A percentile compares a stretch with the other conserved stretches of the same genome.
Evolutionary conservation across 129 eudicot species (phyloP).

Genomic region (Silybum marianum): DNA sequence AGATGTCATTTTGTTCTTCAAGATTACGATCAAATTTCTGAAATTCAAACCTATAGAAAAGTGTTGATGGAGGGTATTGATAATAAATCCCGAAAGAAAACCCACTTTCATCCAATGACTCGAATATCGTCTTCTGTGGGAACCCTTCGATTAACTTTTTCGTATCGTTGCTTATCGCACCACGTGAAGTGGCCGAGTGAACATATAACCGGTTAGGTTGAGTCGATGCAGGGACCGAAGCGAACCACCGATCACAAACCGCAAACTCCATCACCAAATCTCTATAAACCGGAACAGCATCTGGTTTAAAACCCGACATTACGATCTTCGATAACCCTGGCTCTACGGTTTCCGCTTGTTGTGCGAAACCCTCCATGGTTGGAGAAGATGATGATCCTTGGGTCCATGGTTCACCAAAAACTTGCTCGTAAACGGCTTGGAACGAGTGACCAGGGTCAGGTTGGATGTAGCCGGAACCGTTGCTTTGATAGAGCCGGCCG

Average conservation of each 20-base stretch:
- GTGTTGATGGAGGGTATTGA: constrained; percentile 44
- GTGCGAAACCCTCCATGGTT: constrained; percentile 52
- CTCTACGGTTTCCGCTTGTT: constrained; percentile 38
- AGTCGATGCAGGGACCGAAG: constrained; percentile 49
- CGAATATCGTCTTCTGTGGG: constrained; percentile 61
- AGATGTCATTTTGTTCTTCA: neutral
- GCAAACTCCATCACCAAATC: constrained; percentile 54
- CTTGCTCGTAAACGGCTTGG: constrained; percentile 45
- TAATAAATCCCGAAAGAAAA: constrained; percentile 46
- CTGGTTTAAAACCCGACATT: constrained; percentile 57
- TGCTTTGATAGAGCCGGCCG: constrained; percentile 17
- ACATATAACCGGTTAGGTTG: constrained; percentile 56
- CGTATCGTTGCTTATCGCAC: constrained; percentile 39
- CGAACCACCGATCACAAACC: constrained; percentile 62
- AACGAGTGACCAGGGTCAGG: constrained; percentile 55
- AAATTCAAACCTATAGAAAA: constrained; percentile 41
- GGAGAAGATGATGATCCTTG: constrained; percentile 21
- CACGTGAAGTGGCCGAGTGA: constrained; percentile 54
- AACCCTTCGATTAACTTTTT: constrained; percentile 34
- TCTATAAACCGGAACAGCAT: constrained; percentile 42
- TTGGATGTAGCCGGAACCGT: constrained; percentile 35
- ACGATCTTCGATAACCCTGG: constrained; percentile 38
- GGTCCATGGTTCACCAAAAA: constrained; percentile 44
- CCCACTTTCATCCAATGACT: constrained; percentile 44
- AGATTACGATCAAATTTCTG: neutral